phyloP scores from a whole-genome alignment of 176 grass and related monocot genomes.

The Microstegium vimineum region DNA sequence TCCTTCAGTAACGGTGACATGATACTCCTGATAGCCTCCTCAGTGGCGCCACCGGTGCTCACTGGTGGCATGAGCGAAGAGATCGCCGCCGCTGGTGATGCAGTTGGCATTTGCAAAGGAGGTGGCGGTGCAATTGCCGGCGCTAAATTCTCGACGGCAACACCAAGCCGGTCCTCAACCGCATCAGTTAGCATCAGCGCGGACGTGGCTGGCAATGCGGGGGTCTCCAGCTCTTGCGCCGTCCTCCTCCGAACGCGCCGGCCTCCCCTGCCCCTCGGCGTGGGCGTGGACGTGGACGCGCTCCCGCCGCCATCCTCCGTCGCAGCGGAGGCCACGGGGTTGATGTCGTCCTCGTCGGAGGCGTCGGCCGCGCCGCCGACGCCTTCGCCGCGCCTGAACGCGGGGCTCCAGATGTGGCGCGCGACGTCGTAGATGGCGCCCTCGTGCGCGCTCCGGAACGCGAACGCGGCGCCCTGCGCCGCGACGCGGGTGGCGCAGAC shows the following conservation, averaged over 20 bases:
- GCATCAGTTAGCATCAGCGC: not conserved
- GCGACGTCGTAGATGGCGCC: slow-evolving; percentile 78
- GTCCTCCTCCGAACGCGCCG: slow-evolving; percentile 51
- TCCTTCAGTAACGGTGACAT: slow-evolving; percentile 78
- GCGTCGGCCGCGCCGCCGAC: slow-evolving; percentile 32
- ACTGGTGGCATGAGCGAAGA: not conserved
- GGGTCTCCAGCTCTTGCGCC: slow-evolving; percentile 30
- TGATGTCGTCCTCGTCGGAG: slow-evolving; percentile 73
- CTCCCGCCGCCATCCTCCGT: slow-evolving; percentile 5
- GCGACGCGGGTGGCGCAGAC: slow-evolving; percentile 52
- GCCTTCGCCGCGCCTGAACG: slow-evolving; percentile 50
- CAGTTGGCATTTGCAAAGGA: not conserved
- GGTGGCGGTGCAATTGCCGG: not conserved
- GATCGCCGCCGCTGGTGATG: not conserved
- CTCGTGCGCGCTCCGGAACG: slow-evolving; percentile 74
- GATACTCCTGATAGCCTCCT: slow-evolving; percentile 48
- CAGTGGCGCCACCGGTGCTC: slow-evolving; percentile 19
- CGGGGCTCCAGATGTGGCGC: slow-evolving; percentile 69
- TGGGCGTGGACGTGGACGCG: not conserved
- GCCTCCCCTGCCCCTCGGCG: slow-evolving; percentile 34
- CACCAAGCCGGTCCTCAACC: slow-evolving; percentile 12
- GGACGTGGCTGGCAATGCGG: slow-evolving; percentile 6
- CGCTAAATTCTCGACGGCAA: slow-evolving; percentile 33
- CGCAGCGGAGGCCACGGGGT: not conserved
- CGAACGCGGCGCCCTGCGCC: slow-evolving; percentile 44